Evolutionary conservation across 768 basidiomycete genomes (phyloP).

Genomic region (Lyophyllum atratum): DNA sequence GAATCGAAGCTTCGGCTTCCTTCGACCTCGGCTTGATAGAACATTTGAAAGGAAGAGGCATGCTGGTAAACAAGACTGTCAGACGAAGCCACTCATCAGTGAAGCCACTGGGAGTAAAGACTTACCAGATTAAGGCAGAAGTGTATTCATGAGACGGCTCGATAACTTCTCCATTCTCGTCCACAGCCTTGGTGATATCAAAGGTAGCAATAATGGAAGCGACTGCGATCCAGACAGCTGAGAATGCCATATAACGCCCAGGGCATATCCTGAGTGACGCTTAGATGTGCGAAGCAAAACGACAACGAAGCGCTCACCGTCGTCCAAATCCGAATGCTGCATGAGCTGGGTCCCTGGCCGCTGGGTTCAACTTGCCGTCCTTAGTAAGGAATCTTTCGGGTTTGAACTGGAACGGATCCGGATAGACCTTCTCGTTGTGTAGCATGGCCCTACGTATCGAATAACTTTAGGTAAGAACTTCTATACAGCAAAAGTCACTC

Average conservation of each 20-base stretch:
- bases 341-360: conserved; percentile 16
- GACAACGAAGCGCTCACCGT: conserved; percentile 4
- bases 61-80: background rate
- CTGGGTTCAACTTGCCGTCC: conserved; percentile 18
- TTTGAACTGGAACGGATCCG: conserved; percentile 31
- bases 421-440: conserved; percentile 32
- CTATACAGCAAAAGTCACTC: background rate
- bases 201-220: conserved; percentile 31
- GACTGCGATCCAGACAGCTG: conserved; percentile 29
- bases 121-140: conserved; percentile 10
- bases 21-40: conserved; percentile 11
- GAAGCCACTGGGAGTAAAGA: no score
- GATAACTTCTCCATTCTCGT: conserved; percentile 17
- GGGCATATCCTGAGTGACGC: conserved; percentile 26
- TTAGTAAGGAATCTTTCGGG: conserved; percentile 42
- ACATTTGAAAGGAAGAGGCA: conserved; percentile 13
- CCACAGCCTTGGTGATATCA: conserved; percentile 21
- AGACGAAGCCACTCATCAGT: no score
- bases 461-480: background rate
- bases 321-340: conserved; percentile 25
- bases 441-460: conserved; percentile 33
- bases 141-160: conserved; percentile 12
- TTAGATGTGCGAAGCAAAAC: background rate
- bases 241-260: conserved; percentile 33
- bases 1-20: conserved; percentile 4